Evolutionary conservation across 345 rosid species (phyloP), one percentile per base, ranked within the genome.

Genomic region (Psidium guajava): DNA sequence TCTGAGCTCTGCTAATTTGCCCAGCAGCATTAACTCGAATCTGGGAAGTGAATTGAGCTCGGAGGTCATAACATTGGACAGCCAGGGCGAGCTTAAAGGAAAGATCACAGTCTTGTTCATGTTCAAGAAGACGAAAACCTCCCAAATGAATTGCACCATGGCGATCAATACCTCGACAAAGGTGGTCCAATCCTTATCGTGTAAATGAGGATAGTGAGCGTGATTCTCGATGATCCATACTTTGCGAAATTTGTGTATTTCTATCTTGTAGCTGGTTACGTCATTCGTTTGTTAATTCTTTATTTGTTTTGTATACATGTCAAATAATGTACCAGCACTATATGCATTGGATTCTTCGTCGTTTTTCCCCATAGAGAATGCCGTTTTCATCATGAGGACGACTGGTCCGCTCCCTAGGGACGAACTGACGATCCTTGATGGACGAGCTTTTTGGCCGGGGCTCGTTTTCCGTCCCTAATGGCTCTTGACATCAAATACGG

Each of bases 71-170:
- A 54, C 75, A 36, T 36, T 86, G n/a, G 47, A 44, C 27, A 74
- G 83, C 11, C 61, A 73, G 0, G 82, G 85, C 22, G 80, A 8
- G 75, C 24, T 86, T 69, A 49, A 53, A 8, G 87, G 85, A 25
- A 83, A 86, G 69, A 21, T 86, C 21, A 57, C 54, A 21, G 36
- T 86, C 55, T 25, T 74, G 83, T 54, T 61, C 18, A 36, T 86
- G 42, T 81, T 86, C 83, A 83, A 83, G 75, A 83, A 64, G 75
- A 55, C 44, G 77, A 86, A 83, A 44, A 50, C 82, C 51, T 16
- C 83, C 5, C 42, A 25, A 21, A 54, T 86, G 85, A 82, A 86
- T 75, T 86, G 87, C 87, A 86, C 87, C 53, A 54, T 86, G 85
- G 32, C 52, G 6, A 28, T 86, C 6, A 25, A 36, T 49, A 54